Evolutionary conservation across 2,329 filamentous ascomycete genomes (phyloP), one percentile per base, ranked within the genome.

Genomic region (Xylariomycetidae sp.): DNA sequence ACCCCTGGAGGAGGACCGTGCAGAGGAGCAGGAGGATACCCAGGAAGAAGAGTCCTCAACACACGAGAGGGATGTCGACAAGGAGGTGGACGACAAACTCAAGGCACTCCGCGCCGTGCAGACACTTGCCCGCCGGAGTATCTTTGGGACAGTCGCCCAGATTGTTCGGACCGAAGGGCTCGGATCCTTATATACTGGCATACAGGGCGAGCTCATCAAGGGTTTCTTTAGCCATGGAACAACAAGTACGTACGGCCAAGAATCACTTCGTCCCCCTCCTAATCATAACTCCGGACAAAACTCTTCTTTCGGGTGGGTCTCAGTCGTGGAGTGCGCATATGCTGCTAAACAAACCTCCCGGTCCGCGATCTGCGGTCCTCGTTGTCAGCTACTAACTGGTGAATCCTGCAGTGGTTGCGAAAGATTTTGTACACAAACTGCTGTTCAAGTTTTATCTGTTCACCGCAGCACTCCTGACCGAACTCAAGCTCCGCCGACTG

Each of bases 381-480:
- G n/a, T n/a, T n/a, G n/a, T n/a, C n/a, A n/a, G n/a, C n/a, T n/a
- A n/a, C n/a, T n/a, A n/a, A n/a, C n/a, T n/a, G n/a, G n/a, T n/a
- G n/a, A n/a, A n/a, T n/a, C n/a, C n/a, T n/a, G n/a, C n/a, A 1
- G 94, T 94, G 85, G 65, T 90, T 34, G 78, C 85, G 38, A 95
- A 95, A 60, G 85, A 90, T 36, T 64, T 75, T 5, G 74, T 92
- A 7, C 85, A 94, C 55, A 69, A 74, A 17, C 58, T 81, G 12
- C 76, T 94, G 36, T 74, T 94, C 38, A 76, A 77, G 42, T 49
- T 82, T 4, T 94, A 90, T 60, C 84, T 86, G 45, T 51, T 80
- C 6, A 53, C 83, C 2, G 59, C 84, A n/a, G 64, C 64, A 16
- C 42, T 67, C 4, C 42, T 71, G 17, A 36, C 38, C 1, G 46